Conservation (phyloP, 2,329 filamentous ascomycete species). For the Cryphonectria parasitica region DNA sequence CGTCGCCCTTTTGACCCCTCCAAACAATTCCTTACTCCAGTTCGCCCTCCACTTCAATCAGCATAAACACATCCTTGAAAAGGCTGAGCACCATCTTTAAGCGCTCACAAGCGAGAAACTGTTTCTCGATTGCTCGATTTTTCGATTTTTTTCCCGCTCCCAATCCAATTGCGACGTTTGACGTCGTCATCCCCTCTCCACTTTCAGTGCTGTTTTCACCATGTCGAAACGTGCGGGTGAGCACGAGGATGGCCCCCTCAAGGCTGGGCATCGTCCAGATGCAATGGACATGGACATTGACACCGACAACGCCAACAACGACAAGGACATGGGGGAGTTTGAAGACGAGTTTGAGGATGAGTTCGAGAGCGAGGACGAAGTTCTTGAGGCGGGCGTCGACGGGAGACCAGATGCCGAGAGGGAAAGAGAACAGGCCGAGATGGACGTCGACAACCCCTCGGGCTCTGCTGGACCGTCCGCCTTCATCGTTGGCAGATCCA, state of each 20-base stretch:
- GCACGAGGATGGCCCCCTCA: slow-evolving; percentile 55
- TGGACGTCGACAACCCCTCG: slow-evolving; percentile 74
- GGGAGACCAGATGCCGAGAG: slow-evolving; percentile 89
- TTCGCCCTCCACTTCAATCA: not conserved
- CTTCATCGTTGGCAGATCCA: slow-evolving; percentile 93
- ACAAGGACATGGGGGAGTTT: slow-evolving; percentile 75
- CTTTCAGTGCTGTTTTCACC: slow-evolving; percentile 21
- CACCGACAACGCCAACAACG: slow-evolving; percentile 49
- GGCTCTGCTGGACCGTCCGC: slow-evolving; percentile 65
- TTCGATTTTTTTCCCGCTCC: not conserved
- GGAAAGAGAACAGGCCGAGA: slow-evolving; percentile 85
- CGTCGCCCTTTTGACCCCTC: not conserved
- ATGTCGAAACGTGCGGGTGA: slow-evolving; percentile 68
- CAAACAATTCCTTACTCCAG: not conserved
- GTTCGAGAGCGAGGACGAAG: slow-evolving; percentile 87
- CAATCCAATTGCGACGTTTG: not conserved
- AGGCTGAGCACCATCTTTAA: not conserved
- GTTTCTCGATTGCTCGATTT: too few relatives aligned
- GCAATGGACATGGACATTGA: slow-evolving; percentile 70
- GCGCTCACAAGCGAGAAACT: not conserved
- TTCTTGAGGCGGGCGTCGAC: slow-evolving; percentile 92
- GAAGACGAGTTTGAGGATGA: slow-evolving; percentile 96
- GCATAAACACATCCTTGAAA: not conserved
- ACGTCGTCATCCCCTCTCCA: not conserved
- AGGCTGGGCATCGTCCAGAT: slow-evolving; percentile 64